Evolutionary conservation across 2,329 filamentous ascomycete species (phyloP).

Genomic region (Aspergillus brunneoviolaceus): DNA sequence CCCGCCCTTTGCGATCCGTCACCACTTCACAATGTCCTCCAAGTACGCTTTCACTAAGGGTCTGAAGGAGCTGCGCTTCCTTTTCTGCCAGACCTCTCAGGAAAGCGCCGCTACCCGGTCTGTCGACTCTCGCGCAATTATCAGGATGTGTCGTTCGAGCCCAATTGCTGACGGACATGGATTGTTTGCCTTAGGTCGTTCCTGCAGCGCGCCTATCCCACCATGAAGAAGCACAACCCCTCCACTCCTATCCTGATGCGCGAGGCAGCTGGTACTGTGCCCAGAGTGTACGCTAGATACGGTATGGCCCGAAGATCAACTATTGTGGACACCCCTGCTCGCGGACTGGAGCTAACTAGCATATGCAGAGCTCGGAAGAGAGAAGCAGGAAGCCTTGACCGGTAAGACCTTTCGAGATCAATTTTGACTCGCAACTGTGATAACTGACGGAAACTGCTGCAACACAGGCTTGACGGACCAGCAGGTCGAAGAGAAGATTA

Average conservation of each 20-base stretch:
- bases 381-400: slow-evolving; percentile 63
- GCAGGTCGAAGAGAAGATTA: slow-evolving; percentile 68
- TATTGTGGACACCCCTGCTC: neutral
- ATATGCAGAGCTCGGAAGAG: slow-evolving; percentile 62
- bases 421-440: neutral
- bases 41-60: slow-evolving; percentile 89
- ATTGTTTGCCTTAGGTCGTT: slow-evolving; percentile 64
- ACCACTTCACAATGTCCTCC: slow-evolving; percentile 67
- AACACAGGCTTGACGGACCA: slow-evolving; percentile 63
- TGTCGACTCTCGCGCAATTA: slow-evolving; percentile 27
- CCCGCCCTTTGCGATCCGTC: slow-evolving; percentile 3
- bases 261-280: slow-evolving; percentile 80
- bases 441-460: neutral
- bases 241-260: slow-evolving; percentile 90
- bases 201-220: slow-evolving; percentile 86
- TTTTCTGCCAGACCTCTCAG: slow-evolving; percentile 93
- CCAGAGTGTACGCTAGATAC: slow-evolving; percentile 88
- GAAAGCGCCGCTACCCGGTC: slow-evolving; percentile 87
- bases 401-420: slow-evolving; percentile 44
- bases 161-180: neutral
- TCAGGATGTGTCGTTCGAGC: neutral
- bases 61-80: slow-evolving; percentile 93
- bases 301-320: slow-evolving; percentile 55
- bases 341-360: slow-evolving; percentile 17
- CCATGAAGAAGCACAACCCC: slow-evolving; percentile 99